These are phyloP conservation scores for Chaetothyriales sp. DNA, from an alignment of 2,329 filamentous ascomycete species.

Conservation along the genomic window DNA sequence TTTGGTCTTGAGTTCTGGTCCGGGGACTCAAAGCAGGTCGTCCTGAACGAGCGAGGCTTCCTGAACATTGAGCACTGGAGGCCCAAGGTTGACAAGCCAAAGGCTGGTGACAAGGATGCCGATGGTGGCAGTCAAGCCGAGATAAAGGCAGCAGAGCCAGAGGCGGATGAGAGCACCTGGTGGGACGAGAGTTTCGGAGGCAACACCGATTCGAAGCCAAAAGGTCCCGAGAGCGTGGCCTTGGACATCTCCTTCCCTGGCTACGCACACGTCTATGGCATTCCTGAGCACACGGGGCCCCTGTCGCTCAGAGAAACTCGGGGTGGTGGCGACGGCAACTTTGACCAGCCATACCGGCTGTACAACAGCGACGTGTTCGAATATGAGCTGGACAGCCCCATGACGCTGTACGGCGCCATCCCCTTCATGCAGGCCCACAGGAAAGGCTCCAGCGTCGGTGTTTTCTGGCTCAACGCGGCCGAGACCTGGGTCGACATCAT, in stretches of 20 bases:
- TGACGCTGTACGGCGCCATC: slow-evolving; percentile 96
- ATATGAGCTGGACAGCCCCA: slow-evolving; percentile 90
- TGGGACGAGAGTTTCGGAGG: slow-evolving; percentile 96
- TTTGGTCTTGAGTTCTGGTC: slow-evolving; percentile 78
- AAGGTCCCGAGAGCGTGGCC: slow-evolving; percentile 79
- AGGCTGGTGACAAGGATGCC: slow-evolving; percentile 29
- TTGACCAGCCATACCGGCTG: slow-evolving; percentile 78
- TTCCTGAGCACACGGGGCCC: slow-evolving; percentile 82
- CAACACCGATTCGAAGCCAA: slow-evolving; percentile 90
- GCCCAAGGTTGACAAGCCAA: slow-evolving; percentile 55
- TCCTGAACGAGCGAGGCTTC: slow-evolving; percentile 77
- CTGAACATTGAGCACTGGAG: slow-evolving; percentile 95
- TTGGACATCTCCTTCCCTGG: slow-evolving; percentile 85
- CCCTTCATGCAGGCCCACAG: slow-evolving; percentile 96
- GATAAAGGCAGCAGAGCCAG: slow-evolving; percentile 27
- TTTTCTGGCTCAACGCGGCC: slow-evolving; percentile 94
- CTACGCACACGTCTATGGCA: slow-evolving; percentile 85
- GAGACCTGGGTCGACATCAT: slow-evolving; percentile 96
- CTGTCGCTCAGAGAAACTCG: slow-evolving; percentile 78
- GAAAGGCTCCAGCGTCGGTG: slow-evolving; percentile 81
- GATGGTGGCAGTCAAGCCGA: slow-evolving; percentile 28
- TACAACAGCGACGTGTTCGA: slow-evolving; percentile 98
- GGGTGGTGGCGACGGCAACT: slow-evolving; percentile 73
- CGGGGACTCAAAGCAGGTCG: slow-evolving; percentile 67
- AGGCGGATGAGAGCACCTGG: slow-evolving; percentile 77